Base-by-base conservation (phyloP, 352 stramenopile species). In the Phytopythium cucurbitacearum region DNA sequence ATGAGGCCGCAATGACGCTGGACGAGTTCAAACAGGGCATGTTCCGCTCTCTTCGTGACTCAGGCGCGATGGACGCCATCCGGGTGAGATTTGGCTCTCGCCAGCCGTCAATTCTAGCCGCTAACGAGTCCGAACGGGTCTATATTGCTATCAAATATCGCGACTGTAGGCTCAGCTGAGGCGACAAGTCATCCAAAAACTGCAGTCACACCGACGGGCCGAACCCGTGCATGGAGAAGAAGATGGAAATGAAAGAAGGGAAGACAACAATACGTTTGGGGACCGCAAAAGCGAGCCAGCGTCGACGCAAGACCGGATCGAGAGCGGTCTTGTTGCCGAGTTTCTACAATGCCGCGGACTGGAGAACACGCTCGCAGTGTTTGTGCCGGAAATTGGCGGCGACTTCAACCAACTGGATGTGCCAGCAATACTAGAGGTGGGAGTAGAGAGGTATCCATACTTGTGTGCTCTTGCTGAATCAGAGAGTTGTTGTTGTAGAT, bases 21-120 rank as follows among this genome's bases (percentile, higher is more conserved):
- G 76, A 89, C 15, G 67, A 85, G 60, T 51, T 89, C 38, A 87
- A 84, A 54, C 64, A 81, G 49, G 67, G 73, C 45, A 89, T 91
- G 71, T 91, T 89, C 63, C 67, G 73, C 48, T 80, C 77, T 6
- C 74, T 91, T 38, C 71, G 71, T 8, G 77, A 89, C 45, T 76
- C 71, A 1, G 77, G 80, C 16, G 82, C 77, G 7, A 62, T 87
- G 46, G 80, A 90, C 34, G 54, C 71, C 15, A 79, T 90, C 41
- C 71, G 80, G 12, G 80, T 90, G 35, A 28, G 21, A 28, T 28
- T 1, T 28, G 21, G 21, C 21, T 28, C 21, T 28, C 13, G 65
- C 51, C 5, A 15, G 5, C 0, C 7, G n/a, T 34, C 32, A 8
- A 9, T 50, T 3, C 33, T 28, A 28, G 1, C 21, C 21, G 21